Base-by-base conservation (phyloP, 768 basidiomycete species). In the Kondoa subrosea region DNA sequence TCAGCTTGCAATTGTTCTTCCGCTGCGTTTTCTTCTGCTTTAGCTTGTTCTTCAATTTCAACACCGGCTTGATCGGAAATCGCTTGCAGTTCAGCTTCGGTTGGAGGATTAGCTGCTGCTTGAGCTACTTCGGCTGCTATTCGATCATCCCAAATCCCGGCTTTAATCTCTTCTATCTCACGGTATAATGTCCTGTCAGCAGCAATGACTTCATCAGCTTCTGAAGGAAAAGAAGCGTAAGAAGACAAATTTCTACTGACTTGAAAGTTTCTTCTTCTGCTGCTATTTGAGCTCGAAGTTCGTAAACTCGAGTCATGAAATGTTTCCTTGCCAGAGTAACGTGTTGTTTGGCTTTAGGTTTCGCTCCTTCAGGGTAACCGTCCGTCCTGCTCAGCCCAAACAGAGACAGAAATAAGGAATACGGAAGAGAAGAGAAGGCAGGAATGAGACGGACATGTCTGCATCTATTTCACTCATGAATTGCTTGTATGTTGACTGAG, bases 201-300 rank as follows among this genome's bases (percentile, higher is more conserved):
- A n/a, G 8, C 4, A 64, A 31, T 26, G 66, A 40, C 34, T 15
- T 40, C 3, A 30, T 32, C 69, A 4, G 25, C 40, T 17, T 40
- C 64, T 17, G 69, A 67, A 21, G 25, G 34, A 34, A 14, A 27
- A 4, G 56, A n/a, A n/a, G n/a, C n/a, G n/a, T n/a, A n/a, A n/a
- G n/a, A n/a, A n/a, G n/a, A n/a, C n/a, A n/a, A n/a, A n/a, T n/a
- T n/a, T n/a, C n/a, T n/a, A 70, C 81, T 30, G 74, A 86, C 88
- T 84, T 88, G 82, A 91, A 95, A 67, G 82, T 84, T 31, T 78
- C 76, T 78, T 93, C 91, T 74, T 91, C 87, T 1, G 78, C 81
- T 33, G 81, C 73, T 56, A 95, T 89, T 57, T 85, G 80, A n/a
- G 80, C 80, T 67, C 84, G 83, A 2, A 95, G 79, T 72, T 93